phyloP scores from a whole-genome alignment of 768 basidiomycete genomes.

The Vararia minispora region DNA sequence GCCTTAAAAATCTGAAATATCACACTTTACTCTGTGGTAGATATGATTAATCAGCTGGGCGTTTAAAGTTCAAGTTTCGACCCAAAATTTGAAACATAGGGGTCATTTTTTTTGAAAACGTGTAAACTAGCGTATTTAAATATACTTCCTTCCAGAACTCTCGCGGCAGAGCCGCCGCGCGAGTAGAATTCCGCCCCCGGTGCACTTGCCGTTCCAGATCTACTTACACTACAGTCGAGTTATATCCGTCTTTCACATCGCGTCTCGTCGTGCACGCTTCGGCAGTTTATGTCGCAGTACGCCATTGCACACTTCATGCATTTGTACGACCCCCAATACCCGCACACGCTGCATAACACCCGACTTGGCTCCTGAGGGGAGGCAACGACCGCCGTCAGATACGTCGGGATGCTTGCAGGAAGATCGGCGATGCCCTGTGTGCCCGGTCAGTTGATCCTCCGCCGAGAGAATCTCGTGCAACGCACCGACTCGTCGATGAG shows the following conservation, averaged over 20 bases:
- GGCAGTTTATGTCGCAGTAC: slow-evolving; percentile 67
- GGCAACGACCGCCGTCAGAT: slow-evolving; percentile 58
- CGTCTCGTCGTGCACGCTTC: slow-evolving; percentile 65
- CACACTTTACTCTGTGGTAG: no score
- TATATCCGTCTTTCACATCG: slow-evolving; percentile 74
- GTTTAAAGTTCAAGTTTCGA: no score
- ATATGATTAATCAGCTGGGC: no score
- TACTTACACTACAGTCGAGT: no score
- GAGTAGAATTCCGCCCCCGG: no score
- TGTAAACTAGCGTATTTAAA: no score
- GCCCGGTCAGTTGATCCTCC: background rate
- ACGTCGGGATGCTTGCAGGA: slow-evolving; percentile 46
- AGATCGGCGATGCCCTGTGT: slow-evolving; percentile 46
- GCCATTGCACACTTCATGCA: slow-evolving; percentile 70
- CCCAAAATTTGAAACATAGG: no score
- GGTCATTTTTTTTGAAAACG: no score
- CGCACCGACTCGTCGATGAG: slow-evolving; percentile 75
- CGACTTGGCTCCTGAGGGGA: slow-evolving; percentile 55
- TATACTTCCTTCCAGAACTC: no score
- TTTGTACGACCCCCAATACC: slow-evolving; percentile 72
- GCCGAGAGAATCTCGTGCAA: slow-evolving; percentile 8
- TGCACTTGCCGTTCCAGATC: no score
- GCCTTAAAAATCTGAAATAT: no score
- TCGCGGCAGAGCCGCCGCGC: no score
- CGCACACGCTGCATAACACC: slow-evolving; percentile 75